phyloP scores from a whole-genome alignment of 2,329 filamentous ascomycete species.

The Juglanconis juglandina region DNA sequence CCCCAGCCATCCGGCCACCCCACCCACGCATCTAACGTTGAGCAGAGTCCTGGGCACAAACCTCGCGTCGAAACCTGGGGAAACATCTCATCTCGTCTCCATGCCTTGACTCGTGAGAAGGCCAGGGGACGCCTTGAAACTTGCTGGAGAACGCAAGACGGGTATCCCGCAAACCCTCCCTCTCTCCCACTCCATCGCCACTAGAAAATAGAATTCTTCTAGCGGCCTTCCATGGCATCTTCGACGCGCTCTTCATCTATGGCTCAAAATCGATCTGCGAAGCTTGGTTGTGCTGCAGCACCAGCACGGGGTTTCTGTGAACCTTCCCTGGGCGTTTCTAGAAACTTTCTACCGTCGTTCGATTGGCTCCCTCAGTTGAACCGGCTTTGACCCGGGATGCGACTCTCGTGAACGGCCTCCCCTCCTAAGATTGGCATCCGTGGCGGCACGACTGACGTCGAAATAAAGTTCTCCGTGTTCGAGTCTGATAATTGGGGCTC shows the following conservation, averaged over 20 bases:
- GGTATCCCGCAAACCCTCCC: not conserved
- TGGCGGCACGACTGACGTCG: not conserved
- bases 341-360: not conserved
- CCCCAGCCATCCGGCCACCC: not conserved
- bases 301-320: not conserved
- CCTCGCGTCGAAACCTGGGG: not conserved
- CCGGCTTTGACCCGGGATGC: not conserved
- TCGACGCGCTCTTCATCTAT: not conserved
- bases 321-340: not conserved
- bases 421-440: too few species aligned
- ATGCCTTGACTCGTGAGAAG: not conserved
- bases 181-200: not conserved
- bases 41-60: not conserved
- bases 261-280: not conserved
- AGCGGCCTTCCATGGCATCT: conserved; percentile 1
- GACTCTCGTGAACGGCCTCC: too few species aligned
- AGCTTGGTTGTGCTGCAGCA: not conserved
- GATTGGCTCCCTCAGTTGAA: not conserved
- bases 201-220: not conserved
- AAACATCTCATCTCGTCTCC: not conserved
- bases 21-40: not conserved
- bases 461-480: not conserved
- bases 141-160: not conserved
- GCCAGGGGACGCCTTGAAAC: not conserved
- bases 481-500: not conserved